phyloP scores from a whole-genome alignment of 495 filamentous ascomycete genomes.

The Penicillium arizonense region DNA sequence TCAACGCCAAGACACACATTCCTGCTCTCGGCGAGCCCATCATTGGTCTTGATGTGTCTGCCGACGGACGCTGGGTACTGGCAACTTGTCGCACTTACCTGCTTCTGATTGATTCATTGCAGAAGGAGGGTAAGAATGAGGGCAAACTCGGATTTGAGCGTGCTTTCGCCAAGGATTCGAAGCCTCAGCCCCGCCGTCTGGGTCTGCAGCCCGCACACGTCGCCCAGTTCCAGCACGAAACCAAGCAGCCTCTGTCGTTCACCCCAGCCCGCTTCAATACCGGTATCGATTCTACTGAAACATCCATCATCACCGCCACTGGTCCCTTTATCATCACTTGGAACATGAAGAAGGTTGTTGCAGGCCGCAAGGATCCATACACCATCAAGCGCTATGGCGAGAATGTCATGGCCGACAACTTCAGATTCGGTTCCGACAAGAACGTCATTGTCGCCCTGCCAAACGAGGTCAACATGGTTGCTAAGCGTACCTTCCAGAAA shows the following conservation, averaged over 20 bases:
- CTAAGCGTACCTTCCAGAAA: constrained; percentile 75
- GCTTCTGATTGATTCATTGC: constrained; percentile 85
- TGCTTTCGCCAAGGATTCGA: constrained; percentile 85
- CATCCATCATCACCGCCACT: constrained; percentile 94
- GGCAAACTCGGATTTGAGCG: constrained; percentile 97
- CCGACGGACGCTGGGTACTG: constrained; percentile 92
- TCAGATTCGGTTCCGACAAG: constrained; percentile 94
- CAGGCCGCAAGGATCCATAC: constrained; percentile 80
- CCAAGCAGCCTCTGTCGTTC: constrained; percentile 79
- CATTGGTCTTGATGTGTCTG: constrained; percentile 89
- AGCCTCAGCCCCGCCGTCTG: constrained; percentile 90
- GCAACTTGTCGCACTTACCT: constrained; percentile 94
- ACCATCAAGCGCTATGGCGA: constrained; percentile 94
- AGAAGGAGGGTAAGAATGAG: constrained; percentile 92
- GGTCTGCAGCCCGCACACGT: constrained; percentile 85
- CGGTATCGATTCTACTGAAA: constrained; percentile 73
- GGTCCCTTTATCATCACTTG: constrained; percentile 97
- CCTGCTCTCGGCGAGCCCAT: constrained; percentile 94
- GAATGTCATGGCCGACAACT: constrained; percentile 97
- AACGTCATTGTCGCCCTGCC: constrained; percentile 96
- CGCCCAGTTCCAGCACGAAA: constrained; percentile 95
- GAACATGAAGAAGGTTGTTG: constrained; percentile 84
- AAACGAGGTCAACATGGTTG: constrained; percentile 97
- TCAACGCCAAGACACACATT: constrained; percentile 96
- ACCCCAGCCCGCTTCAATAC: constrained; percentile 94